A percentile compares a stretch with the other conserved stretches of the same genome.
phyloP scores from a whole-genome alignment of 257 asterid species.

The Gardenia jasminoides region DNA sequence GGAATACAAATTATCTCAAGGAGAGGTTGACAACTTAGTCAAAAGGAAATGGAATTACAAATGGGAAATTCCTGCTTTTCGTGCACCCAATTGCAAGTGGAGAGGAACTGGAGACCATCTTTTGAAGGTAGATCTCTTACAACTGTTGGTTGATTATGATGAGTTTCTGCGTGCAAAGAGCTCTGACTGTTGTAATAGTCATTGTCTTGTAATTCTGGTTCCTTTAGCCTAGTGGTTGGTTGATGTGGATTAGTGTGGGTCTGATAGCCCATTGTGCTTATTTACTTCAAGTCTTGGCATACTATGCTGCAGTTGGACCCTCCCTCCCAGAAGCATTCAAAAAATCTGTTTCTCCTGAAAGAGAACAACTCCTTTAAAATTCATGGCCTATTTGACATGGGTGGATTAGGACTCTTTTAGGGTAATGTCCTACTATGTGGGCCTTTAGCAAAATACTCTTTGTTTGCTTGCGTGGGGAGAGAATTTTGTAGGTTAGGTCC shows the following conservation, averaged over 20 bases:
- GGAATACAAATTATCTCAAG: conserved; percentile 51
- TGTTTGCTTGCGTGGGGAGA: not conserved
- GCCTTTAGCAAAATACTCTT: not conserved
- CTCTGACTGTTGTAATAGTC: not conserved
- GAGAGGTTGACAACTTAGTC: conserved; percentile 47
- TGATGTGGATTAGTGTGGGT: not conserved
- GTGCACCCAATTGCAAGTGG: conserved; percentile 69
- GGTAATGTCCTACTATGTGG: not conserved
- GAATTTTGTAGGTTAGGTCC: not conserved
- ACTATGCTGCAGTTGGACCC: not conserved
- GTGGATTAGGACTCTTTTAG: not conserved
- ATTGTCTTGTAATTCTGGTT: not conserved
- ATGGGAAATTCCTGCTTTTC: conserved; percentile 72
- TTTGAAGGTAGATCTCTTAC: conserved; percentile 47
- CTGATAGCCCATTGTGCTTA: not conserved
- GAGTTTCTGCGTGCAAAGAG: not conserved
- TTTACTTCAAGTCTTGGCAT: not conserved
- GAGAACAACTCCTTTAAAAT: not conserved
- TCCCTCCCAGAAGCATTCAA: not conserved
- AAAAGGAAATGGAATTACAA: conserved; percentile 65
- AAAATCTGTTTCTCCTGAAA: not conserved
- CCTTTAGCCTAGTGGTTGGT: not conserved
- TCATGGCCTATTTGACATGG: not conserved
- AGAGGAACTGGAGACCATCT: conserved; percentile 74
- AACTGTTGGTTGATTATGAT: not conserved